These are phyloP conservation scores for Imleria badia DNA, from an alignment of 768 basidiomycete genomes.

Conservation along the genomic window DNA sequence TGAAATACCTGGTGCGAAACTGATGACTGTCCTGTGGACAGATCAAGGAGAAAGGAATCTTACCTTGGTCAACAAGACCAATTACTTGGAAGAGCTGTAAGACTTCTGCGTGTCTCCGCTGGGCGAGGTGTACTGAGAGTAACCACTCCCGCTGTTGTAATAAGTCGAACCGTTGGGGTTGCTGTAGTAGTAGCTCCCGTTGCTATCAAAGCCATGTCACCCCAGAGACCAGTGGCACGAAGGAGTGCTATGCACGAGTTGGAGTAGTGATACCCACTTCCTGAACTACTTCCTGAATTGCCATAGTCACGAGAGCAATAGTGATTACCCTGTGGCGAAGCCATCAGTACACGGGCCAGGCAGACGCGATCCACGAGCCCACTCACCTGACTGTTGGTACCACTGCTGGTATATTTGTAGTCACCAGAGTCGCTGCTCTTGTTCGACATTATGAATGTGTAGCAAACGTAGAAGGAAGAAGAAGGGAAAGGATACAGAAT, in stretches of 20 bases:
- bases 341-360: background rate
- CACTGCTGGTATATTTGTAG: conserved; percentile 45
- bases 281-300: conserved; percentile 38
- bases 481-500: background rate
- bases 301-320: conserved; percentile 55
- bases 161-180: conserved; percentile 64
- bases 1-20: background rate
- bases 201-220: conserved; percentile 23
- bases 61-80: background rate
- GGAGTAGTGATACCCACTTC: conserved; percentile 59
- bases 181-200: conserved; percentile 63
- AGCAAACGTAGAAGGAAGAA: background rate
- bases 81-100: conserved; percentile 22
- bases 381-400: conserved; percentile 54
- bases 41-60: background rate
- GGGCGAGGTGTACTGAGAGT: conserved; percentile 51
- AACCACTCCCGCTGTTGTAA: conserved; percentile 50
- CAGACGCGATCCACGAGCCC: background rate
- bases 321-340: conserved; percentile 53
- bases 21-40: background rate
- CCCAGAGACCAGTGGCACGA: background rate
- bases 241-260: conserved; percentile 42
- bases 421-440: conserved; percentile 21
- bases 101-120: conserved; percentile 34
- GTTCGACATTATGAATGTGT: conserved; percentile 12